These are phyloP conservation scores for Pythium brachiatum DNA, from an alignment of 352 stramenopile genomes.

Conservation along the genomic window DNA sequence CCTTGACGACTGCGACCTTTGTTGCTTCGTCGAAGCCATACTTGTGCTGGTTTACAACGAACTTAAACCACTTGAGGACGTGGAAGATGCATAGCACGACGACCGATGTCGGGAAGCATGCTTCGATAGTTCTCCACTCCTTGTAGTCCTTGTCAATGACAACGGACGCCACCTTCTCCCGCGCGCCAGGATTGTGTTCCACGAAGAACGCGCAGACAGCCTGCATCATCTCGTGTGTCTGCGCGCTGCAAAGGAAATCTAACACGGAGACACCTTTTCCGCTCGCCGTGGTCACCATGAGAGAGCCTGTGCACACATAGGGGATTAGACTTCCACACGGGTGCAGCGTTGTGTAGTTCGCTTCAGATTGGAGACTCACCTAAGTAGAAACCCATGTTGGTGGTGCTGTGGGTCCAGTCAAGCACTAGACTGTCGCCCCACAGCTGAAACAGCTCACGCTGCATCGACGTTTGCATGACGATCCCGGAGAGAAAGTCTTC, in stretches of 20 bases:
- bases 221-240: constrained; percentile 18
- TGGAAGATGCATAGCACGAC: constrained; percentile 25
- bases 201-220: constrained; percentile 15
- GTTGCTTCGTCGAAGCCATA: neutral
- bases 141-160: constrained; percentile 28
- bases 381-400: too few relatives aligned
- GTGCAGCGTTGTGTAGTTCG: too few relatives aligned
- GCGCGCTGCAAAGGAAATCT: constrained; percentile 18
- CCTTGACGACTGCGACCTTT: too few relatives aligned
- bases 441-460: too few relatives aligned
- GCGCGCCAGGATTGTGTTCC: neutral
- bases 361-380: too few relatives aligned
- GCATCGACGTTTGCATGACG: too few relatives aligned
- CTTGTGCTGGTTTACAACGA: neutral
- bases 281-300: too few relatives aligned
- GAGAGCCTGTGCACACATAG: too few relatives aligned
- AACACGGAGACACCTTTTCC: neutral
- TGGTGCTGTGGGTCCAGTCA: too few relatives aligned
- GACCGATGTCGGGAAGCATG: neutral
- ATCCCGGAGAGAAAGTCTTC: too few relatives aligned
- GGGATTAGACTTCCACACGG: too few relatives aligned
- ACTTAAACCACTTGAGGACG: constrained; percentile 10
- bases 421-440: too few relatives aligned
- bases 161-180: constrained; percentile 5
- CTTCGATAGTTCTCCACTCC: constrained; percentile 12